Conservation (phyloP, 306 rosid species). For the Fragaria ananassa region DNA sequence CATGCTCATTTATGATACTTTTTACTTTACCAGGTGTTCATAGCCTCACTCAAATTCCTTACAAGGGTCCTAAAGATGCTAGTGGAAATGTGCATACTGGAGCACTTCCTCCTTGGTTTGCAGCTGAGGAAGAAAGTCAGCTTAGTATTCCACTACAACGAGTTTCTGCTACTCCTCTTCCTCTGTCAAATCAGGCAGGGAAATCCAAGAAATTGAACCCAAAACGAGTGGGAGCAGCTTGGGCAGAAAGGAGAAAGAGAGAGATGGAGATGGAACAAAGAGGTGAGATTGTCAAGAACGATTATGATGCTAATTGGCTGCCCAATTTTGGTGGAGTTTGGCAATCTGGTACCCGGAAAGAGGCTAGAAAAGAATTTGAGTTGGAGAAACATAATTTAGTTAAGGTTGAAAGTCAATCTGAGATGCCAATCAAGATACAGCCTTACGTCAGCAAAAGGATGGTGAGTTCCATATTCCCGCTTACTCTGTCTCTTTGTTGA, state of each 20-base stretch:
- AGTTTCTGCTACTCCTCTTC: slow-evolving; percentile 27
- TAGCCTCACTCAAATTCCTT: slow-evolving; percentile 41
- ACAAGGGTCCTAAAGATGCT: slow-evolving; percentile 33
- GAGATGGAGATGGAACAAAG: slow-evolving; percentile 91
- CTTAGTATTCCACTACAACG: slow-evolving; percentile 31
- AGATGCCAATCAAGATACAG: slow-evolving; percentile 54
- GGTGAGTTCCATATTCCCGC: slow-evolving; percentile 47
- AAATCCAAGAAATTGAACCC: slow-evolving; percentile 72
- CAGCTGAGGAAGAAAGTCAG: slow-evolving; percentile 47
- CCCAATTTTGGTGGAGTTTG: slow-evolving; percentile 95
- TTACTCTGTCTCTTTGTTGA: not conserved
- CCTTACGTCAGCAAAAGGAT: slow-evolving; percentile 88
- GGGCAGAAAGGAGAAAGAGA: slow-evolving; percentile 91
- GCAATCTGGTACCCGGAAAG: slow-evolving; percentile 96
- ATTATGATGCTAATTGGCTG: slow-evolving; percentile 73
- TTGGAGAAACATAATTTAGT: slow-evolving; percentile 56
- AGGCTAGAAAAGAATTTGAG: slow-evolving; percentile 81
- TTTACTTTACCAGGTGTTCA: slow-evolving; percentile 51
- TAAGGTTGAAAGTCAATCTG: slow-evolving; percentile 49
- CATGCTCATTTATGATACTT: slow-evolving; percentile 30
- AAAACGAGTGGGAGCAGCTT: slow-evolving; percentile 89
- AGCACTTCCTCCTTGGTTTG: slow-evolving; percentile 87
- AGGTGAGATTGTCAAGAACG: slow-evolving; percentile 59
- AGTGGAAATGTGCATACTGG: slow-evolving; percentile 67
- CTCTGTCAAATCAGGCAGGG: slow-evolving; percentile 41